Percentiles rank a stretch among this genome's conserved stretches.
Evolutionary conservation across 495 filamentous ascomycete species (phyloP).

Genomic region (Xanthoparmelia taractica): DNA sequence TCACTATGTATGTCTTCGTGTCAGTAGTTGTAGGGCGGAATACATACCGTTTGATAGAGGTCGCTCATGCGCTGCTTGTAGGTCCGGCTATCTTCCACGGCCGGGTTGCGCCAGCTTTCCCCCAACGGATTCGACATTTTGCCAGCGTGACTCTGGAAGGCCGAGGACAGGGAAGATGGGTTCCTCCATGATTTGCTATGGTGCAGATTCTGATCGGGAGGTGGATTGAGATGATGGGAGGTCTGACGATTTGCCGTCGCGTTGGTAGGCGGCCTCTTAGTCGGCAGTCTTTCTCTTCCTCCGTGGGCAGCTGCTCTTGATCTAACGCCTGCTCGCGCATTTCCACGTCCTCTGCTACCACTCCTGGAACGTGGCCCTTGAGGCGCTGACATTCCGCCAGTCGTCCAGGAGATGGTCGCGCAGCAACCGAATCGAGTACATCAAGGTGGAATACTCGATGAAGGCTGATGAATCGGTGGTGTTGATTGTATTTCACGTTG

Average conservation of each 20-base stretch:
- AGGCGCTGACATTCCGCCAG: slow-evolving; percentile 25
- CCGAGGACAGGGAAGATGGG: slow-evolving; percentile 5
- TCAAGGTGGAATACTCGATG: slow-evolving; percentile 15
- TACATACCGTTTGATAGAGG: slow-evolving; percentile 25
- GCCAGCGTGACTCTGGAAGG: slow-evolving; percentile 12
- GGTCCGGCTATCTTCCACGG: slow-evolving; percentile 10
- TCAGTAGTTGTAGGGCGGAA: slow-evolving; percentile 19
- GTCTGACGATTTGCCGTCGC: not conserved
- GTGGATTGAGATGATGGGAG: slow-evolving; percentile 14
- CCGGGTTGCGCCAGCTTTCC: slow-evolving; percentile 20
- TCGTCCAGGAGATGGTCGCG: slow-evolving; percentile 14
- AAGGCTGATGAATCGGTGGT: not conserved
- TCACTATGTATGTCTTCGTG: slow-evolving; percentile 22
- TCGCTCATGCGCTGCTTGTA: slow-evolving; percentile 25
- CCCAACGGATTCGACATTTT: slow-evolving; percentile 10
- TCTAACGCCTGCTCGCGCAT: slow-evolving; percentile 14
- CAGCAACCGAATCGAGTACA: slow-evolving; percentile 5
- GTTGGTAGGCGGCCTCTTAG: slow-evolving; percentile 2
- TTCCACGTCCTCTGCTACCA: slow-evolving; percentile 14
- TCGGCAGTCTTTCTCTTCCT: slow-evolving; percentile 7
- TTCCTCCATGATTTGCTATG: slow-evolving; percentile 13
- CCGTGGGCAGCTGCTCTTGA: slow-evolving; percentile 14
- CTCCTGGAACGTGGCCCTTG: slow-evolving; percentile 17
- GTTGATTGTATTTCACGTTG: not conserved
- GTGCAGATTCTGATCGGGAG: slow-evolving; percentile 3